Evolutionary conservation across 306 rosid genomes (phyloP), one percentile per base, ranked within the genome.

Genomic region (Leucaena leucocephala): DNA sequence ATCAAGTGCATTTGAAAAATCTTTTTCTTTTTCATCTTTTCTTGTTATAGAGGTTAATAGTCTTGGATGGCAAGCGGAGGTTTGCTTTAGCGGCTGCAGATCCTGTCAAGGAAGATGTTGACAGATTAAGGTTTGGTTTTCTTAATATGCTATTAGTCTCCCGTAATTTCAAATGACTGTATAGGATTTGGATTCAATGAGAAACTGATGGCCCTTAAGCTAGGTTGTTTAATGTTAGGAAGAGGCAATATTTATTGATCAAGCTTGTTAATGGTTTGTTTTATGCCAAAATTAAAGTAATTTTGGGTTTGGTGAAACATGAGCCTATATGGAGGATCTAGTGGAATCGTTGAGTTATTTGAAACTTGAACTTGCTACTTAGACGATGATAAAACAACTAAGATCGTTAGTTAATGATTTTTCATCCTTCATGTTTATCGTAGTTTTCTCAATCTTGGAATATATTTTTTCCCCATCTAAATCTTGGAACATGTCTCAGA

Each of bases 31-130:
- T 42, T 42, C 45, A 42, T 42, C 9, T 6, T 42, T 42, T 42
- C 45, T 42, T 42, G 38, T 59, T 48, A 38, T 85, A 94, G 98
- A 91, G 98, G 87, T 82, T 94, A 88, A 92, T 97, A 42, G 95
- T 97, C 79, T 88, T 92, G 81, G 98, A 94, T 83, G 95, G 97
- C 70, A 92, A 94, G 77, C 85, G 92, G 79, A 94, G 97, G 83
- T 94, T 92, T 86, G 97, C 95, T 63, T 85, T 94, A 82, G 97
- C 97, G 82, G 97, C 98, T 85, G 98, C 94, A 55, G 87, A 22
- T 63, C 93, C 98, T 78, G 96, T 91, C 87, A 90, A 92, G 87
- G 97, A 92, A 90, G 98, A 92, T 86, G 90, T 94, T 83, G 92
- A 90, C 44, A 87, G 95, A 84, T 85, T 94, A 79, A 92, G 97